Evolutionary conservation across 768 basidiomycete genomes (phyloP).

Genomic region (Psilocybe cyanescens): DNA sequence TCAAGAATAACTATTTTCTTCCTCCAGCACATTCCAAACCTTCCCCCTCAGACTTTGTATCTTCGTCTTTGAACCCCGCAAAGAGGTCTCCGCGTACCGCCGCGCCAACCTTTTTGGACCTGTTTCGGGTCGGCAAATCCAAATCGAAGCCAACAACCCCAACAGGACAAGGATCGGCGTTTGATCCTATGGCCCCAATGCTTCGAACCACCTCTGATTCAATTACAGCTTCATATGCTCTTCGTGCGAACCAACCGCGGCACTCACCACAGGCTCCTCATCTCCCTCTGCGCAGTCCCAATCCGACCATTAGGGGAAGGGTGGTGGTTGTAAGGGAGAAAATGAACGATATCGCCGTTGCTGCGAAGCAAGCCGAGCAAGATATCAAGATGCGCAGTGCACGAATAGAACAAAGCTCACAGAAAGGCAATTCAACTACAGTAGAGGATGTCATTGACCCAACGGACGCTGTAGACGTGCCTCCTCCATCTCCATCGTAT

Average conservation of each 20-base stretch:
- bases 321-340: constrained; percentile 87
- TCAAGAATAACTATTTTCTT: constrained; percentile 88
- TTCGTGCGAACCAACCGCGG: constrained; percentile 37
- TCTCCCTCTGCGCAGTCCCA: constrained; percentile 30
- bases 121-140: constrained; percentile 71
- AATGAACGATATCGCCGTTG: constrained; percentile 69
- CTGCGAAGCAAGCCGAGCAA: constrained; percentile 77
- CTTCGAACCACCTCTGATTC: constrained; percentile 72
- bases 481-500: constrained; percentile 68
- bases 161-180: constrained; percentile 34
- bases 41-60: constrained; percentile 64
- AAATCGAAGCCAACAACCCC: constrained; percentile 68
- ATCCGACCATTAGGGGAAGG: constrained; percentile 45
- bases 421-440: constrained; percentile 37
- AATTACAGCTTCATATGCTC: constrained; percentile 46
- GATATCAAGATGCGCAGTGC: constrained; percentile 64
- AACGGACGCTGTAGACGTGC: constrained; percentile 82
- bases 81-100: constrained; percentile 49
- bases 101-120: constrained; percentile 66
- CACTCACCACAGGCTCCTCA: constrained; percentile 40
- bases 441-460: constrained; percentile 75
- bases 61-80: constrained; percentile 35
- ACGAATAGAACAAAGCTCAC: constrained; percentile 48
- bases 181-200: constrained; percentile 46
- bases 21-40: constrained; percentile 89